phyloP scores from a whole-genome alignment of 202 grass and related monocot genomes.

The Zoysia matrella region DNA sequence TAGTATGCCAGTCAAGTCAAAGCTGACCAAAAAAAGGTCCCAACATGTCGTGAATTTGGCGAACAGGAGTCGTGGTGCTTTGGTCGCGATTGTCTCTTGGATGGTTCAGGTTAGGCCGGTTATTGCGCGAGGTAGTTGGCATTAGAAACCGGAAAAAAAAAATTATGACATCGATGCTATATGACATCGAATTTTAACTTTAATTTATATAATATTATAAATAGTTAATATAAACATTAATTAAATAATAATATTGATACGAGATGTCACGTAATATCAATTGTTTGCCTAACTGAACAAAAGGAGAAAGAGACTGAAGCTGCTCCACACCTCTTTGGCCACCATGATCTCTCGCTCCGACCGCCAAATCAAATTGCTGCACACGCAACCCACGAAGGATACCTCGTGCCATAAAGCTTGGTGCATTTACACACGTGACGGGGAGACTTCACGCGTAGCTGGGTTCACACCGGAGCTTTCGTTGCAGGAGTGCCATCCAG shows the following conservation, averaged over 20 bases:
- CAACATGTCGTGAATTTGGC: too few relatives aligned
- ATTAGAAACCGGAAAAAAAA: conserved; percentile 26
- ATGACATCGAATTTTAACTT: too few relatives aligned
- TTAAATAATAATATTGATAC: background rate
- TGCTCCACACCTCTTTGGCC: background rate
- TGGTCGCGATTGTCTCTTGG: too few relatives aligned
- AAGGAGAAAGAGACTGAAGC: background rate
- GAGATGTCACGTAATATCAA: too few relatives aligned
- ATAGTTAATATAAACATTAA: too few relatives aligned
- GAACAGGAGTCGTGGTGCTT: too few relatives aligned
- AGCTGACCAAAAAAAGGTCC: too few relatives aligned
- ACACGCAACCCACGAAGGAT: background rate
- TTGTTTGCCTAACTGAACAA: too few relatives aligned
- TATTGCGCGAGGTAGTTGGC: conserved; percentile 25
- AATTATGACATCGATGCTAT: too few relatives aligned
- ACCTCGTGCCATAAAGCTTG: conserved; percentile 12
- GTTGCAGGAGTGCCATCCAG: too few relatives aligned
- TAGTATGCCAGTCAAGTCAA: too few relatives aligned
- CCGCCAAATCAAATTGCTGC: background rate
- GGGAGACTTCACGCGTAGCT: conserved; percentile 11
- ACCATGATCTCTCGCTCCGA: background rate
- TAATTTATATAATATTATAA: too few relatives aligned
- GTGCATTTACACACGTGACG: conserved; percentile 6
- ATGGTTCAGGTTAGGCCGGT: background rate
- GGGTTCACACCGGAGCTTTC: conserved; percentile 18